phyloP scores from a whole-genome alignment of 805 yeast species.

The Schwanniomyces vanrijiae region DNA sequence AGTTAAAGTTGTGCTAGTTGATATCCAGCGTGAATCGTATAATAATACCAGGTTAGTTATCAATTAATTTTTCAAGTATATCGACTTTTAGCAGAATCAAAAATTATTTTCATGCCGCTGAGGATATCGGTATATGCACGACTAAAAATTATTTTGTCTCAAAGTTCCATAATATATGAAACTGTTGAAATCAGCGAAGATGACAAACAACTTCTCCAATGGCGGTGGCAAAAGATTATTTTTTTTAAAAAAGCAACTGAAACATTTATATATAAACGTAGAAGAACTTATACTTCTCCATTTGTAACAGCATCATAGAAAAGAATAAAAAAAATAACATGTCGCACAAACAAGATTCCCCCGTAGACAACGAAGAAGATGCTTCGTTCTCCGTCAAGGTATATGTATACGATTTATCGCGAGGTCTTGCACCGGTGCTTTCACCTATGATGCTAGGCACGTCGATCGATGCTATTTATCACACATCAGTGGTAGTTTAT shows the following conservation, averaged over 20 bases:
- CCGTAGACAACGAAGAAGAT: constrained; percentile 11
- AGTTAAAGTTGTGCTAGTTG: not conserved
- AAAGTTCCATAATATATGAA: not conserved
- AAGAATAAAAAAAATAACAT: not conserved
- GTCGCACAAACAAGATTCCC: not conserved
- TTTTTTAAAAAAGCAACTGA: too few species aligned
- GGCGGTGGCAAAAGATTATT: constrained; percentile 1
- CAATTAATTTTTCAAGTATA: not conserved
- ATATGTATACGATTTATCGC: constrained; percentile 63
- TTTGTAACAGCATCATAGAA: not conserved
- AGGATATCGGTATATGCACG: not conserved
- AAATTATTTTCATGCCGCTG: not conserved
- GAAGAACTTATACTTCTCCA: too few species aligned
- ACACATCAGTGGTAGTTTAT: constrained; percentile 57
- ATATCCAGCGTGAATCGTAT: not conserved
- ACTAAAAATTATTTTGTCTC: not conserved
- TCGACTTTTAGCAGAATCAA: not conserved
- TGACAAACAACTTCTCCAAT: not conserved
- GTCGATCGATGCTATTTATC: constrained; percentile 64
- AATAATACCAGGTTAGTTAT: not conserved
- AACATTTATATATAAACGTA: too few species aligned
- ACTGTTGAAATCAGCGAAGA: not conserved
- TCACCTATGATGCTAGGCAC: constrained; percentile 53
- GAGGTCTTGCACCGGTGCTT: constrained; percentile 56
- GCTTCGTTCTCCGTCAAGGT: constrained; percentile 44